Conservation (phyloP, 371 early-diverging fungal species). For the Syncephalastrum racemosum region DNA sequence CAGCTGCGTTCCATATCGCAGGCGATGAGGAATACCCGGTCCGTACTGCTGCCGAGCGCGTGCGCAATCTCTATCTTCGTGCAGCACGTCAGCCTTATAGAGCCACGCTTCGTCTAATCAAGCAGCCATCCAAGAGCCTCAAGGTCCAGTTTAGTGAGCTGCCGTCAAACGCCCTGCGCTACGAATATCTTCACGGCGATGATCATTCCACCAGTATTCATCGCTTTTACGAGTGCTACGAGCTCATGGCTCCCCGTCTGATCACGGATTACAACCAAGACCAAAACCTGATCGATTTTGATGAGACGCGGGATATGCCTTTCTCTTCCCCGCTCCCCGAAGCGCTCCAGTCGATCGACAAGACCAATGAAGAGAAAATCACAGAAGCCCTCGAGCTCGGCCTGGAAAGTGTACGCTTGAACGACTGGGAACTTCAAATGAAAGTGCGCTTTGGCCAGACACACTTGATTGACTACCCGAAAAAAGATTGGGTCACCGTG, state of each 20-base stretch:
- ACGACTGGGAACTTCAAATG: constrained; percentile 41
- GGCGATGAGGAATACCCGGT: constrained; percentile 25
- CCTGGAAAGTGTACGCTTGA: constrained; percentile 39
- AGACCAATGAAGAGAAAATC: constrained; percentile 22
- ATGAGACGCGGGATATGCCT: constrained; percentile 11
- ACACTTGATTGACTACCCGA: constrained; percentile 17
- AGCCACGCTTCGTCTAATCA: constrained; percentile 17
- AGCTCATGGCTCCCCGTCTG: too few relatives aligned
- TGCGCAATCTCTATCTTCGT: constrained; percentile 45
- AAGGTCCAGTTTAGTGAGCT: constrained; percentile 17
- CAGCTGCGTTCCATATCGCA: constrained; percentile 14
- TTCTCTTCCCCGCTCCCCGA: constrained; percentile 11
- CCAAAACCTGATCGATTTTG: constrained; percentile 23
- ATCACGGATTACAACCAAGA: too few relatives aligned
- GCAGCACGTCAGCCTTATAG: constrained; percentile 18
- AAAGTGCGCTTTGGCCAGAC: constrained; percentile 44
- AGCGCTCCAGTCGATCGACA: constrained; percentile 11
- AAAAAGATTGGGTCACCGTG: neutral
- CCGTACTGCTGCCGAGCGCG: constrained; percentile 20
- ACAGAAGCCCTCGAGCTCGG: constrained; percentile 21
- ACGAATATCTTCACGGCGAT: too few relatives aligned
- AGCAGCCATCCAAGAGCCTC: constrained; percentile 27
- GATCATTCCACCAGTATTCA: too few relatives aligned
- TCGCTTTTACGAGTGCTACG: too few relatives aligned
- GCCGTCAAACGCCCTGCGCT: constrained; percentile 7